Evolutionary conservation across 192 early-diverging fungal genomes (phyloP), one percentile per base, ranked within the genome.

Genomic region (Dispira simplex): DNA sequence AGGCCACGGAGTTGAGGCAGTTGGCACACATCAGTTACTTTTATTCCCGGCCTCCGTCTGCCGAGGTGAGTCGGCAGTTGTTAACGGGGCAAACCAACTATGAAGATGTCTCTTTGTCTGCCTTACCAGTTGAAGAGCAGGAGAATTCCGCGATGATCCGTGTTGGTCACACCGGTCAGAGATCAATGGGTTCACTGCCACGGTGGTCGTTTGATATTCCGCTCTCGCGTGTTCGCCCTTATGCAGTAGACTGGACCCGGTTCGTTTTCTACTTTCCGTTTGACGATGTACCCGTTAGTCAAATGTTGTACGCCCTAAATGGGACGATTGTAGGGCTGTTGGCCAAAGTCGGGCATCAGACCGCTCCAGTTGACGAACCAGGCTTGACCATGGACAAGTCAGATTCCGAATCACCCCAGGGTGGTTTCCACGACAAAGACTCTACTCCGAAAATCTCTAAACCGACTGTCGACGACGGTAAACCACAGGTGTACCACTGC

Each of bases 281-380:
- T 58, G 83, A 83, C 58, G 86, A 93, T 26, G 77, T 98, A 3
- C 85, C 89, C 10, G 71, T 77, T 2, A 86, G 84, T 64, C 91
- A 98, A 69, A 63, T 88, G 2, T 71, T 92, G 27, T 80, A 86
- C 64, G 86, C 88, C 0, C 74, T 96, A 23, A 98, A 95, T 71
- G 93, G 90, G 2, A 79, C 77, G 28, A 46, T 97, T 6, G 91
- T 97, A 0, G 92, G 80, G 0, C 72, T 97, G 3, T 78, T 93
- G 10, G 81, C 66, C 9, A 67, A 45, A 44, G 18, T 65, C 72
- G 12, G 32, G 66, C 54, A 59, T 63, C 16, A 47, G 72, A 6
- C 9, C 8, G 4, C 16, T 64, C 3, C 53, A 46, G 11, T 28
- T 51, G 28, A 18, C 44, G 39, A 54, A 39, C 32, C 32, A 39